Base-by-base conservation (phyloP, 1,139 yeast species). In the Eremothecium cymbalariae region DNA sequence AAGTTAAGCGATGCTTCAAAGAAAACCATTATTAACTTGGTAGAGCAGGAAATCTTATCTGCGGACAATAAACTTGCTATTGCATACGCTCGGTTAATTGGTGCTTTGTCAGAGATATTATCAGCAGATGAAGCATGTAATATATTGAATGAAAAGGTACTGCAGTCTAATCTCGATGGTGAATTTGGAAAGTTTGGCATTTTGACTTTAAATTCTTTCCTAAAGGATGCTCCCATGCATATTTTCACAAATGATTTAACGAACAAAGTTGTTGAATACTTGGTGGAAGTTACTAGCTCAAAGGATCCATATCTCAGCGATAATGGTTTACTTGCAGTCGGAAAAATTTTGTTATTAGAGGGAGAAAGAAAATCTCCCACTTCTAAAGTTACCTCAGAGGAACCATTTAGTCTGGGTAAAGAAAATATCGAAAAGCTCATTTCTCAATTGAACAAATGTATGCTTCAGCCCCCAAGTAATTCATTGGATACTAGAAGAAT, bases 401-500 rank as follows among this genome's bases (percentile, higher is more conserved):
- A 36, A 8, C 51, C 61, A 7, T 68, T 70, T 42, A 62, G 50
- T 2, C 38, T 70, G n/a, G 62, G 64, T 9, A 55, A 53, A 17
- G 62, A 63, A 8, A 60, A 67, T 17, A 55, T 62, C 28, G 46
- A 59, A 9, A 49, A 50, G 16, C 55, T 81, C 36, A 57, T 74
- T 8, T 51, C 53, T 1, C 76, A 75, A 42, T 58, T 88, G 27
- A 67, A 80, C 8, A 51, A 54, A 7, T 57, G 66, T 18, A 67
- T 74, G 48, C 54, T 68, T 17, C 57, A 65, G 31, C 85, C 90
- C 4, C 63, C 50, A 2, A 71, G 82, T 12, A 70, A 65, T 40
- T 80, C 95, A 0, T 59, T 71, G n/a, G 96, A 88, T 49, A 70
- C 94, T 1, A 71, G 94, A 57, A 71, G 97, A 53, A 64, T 88